Base-by-base conservation (phyloP, 176 grass and related monocot genomes). In the Alopecurus myosuroides region DNA sequence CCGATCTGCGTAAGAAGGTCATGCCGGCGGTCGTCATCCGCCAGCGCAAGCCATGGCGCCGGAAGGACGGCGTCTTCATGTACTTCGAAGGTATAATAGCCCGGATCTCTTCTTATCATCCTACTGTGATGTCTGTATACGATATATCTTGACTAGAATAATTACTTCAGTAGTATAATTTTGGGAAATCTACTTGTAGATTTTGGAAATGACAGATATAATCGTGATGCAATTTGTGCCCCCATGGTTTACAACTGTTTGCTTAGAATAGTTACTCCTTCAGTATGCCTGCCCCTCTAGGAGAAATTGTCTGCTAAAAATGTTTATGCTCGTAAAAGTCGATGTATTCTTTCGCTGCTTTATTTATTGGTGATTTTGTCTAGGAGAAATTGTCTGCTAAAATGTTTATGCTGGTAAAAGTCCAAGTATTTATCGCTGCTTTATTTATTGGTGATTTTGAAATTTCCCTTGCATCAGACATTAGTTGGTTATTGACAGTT, bases 11-110 rank as follows among this genome's bases (percentile, higher is more conserved):
- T 17, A 93, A 93, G 85, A 90, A 90, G 82, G 91, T 88, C 31
- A 90, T 93, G 88, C 91, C 88, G 28, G 91, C 91, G 23, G 88
- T 93, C 85, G 85, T 90, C 81, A 78, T 93, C 81, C 86, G 88
- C 57, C 91, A 93, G 78, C 85, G 88, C 74, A 90, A 90, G 80
- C 88, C 84, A 0, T 90, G 85, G 85, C 88, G 91, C 64, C 87
- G 91, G 64, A 93, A 93, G 91, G 91, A 93, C 65, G 91, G 88
- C 0, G 88, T 93, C 42, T 93, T 90, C 88, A 90, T 93, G 91
- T 93, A 93, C 67, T 93, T 90, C 57, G 91, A 88, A 85, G 88
- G 91, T 90, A n/a, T n/a, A 90, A 25, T 0, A 8, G 28, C 48
- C 36, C 67, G 33, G 9, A 67, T 2, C 6, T 61, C 2, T 11